Evolutionary conservation across 2,329 filamentous ascomycete species (phyloP).

Genomic region (Trichoderma lentiforme): DNA sequence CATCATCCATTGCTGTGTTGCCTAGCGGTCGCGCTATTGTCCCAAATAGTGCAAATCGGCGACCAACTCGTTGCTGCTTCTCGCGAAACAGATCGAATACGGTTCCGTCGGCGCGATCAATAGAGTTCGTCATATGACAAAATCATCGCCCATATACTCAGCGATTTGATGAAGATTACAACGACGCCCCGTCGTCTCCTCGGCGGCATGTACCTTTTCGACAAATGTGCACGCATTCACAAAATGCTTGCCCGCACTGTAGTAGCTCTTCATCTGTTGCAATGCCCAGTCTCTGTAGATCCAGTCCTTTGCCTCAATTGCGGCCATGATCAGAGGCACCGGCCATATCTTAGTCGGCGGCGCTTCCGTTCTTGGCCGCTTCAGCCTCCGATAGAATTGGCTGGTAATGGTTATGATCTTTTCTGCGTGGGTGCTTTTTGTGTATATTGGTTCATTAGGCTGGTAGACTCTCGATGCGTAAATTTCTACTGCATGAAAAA

Average conservation of each 20-base stretch:
- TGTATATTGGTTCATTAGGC: background rate
- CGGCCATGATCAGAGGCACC: background rate
- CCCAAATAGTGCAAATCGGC: background rate
- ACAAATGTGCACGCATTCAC: background rate
- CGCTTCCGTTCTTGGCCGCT: background rate
- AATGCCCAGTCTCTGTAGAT: background rate
- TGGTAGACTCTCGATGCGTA: background rate
- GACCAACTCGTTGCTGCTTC: background rate
- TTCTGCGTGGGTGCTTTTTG: background rate
- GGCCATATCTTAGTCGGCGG: background rate
- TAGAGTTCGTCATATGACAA: background rate
- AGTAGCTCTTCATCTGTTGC: background rate
- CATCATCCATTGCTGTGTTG: background rate
- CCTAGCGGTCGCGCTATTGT: background rate
- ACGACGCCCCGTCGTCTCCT: background rate
- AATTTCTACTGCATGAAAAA: background rate
- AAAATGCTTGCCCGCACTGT: background rate
- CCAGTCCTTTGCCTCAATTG: background rate
- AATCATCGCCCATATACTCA: background rate
- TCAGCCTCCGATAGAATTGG: background rate
- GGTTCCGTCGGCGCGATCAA: background rate
- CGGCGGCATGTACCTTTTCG: background rate
- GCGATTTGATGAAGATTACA: background rate
- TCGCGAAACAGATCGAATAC: background rate
- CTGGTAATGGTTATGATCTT: background rate